Conservation (phyloP, 2,329 filamentous ascomycete species). For the Huntiella omanensis region DNA sequence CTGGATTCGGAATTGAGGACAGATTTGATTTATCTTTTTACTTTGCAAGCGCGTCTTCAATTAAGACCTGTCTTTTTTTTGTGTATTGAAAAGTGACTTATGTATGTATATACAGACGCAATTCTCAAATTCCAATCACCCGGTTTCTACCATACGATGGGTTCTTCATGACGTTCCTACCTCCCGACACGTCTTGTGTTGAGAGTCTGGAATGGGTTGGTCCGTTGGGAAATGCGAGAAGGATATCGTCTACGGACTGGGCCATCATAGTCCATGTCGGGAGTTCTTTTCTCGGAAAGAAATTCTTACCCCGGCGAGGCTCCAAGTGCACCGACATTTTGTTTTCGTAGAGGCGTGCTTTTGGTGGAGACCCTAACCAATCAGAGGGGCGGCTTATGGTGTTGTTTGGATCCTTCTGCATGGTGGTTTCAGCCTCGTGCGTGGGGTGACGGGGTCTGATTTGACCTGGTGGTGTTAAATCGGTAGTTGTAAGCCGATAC, state of each 20-base stretch:
- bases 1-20: no score
- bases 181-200: constrained; percentile 8
- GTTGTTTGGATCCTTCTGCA: no score
- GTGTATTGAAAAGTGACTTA: no score
- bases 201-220: constrained; percentile 7
- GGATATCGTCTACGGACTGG: constrained; percentile 14
- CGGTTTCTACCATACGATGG: constrained; percentile 10
- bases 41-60: no score
- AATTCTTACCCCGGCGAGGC: constrained; percentile 21
- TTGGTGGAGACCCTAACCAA: background rate
- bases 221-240: constrained; percentile 18
- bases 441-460: no score
- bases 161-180: constrained; percentile 8
- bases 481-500: no score
- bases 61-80: no score
- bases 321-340: constrained; percentile 23
- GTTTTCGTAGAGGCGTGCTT: background rate
- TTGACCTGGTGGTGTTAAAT: no score
- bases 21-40: no score
- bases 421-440: no score
- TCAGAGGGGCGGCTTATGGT: no score
- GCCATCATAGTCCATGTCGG: constrained; percentile 26
- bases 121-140: constrained; percentile 1
- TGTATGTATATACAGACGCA: no score
- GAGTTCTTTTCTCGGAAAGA: constrained; percentile 9